These are phyloP conservation scores for Gaeumannomyces tritici DNA, from an alignment of 2,329 filamentous ascomycete genomes.

Conservation along the genomic window DNA sequence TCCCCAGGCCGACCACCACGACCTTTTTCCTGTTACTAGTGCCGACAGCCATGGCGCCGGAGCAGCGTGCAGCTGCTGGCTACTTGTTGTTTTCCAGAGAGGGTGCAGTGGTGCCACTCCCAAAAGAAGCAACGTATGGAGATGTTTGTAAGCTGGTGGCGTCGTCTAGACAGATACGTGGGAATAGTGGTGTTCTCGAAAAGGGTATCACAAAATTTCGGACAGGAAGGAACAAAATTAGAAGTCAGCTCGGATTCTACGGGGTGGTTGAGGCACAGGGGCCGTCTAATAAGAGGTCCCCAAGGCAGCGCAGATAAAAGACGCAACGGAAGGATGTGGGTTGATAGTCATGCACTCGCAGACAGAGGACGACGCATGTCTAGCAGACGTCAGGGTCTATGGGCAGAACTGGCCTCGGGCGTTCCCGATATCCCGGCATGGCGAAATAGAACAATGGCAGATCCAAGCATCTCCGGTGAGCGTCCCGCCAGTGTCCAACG, in stretches of 20 bases:
- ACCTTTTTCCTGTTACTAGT: conserved; percentile 49
- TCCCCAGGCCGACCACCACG: conserved; percentile 79
- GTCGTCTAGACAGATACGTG: not conserved
- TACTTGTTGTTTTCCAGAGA: not conserved
- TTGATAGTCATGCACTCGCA: not conserved
- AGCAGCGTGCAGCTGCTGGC: not conserved
- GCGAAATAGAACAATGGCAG: not conserved
- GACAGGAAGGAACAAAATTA: not conserved
- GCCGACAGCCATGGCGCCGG: conserved; percentile 23
- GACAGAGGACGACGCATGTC: not conserved
- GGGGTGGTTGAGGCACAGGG: not conserved
- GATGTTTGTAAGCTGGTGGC: not conserved
- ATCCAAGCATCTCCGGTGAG: not conserved
- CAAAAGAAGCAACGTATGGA: not conserved
- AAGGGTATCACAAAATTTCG: not conserved
- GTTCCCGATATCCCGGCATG: not conserved
- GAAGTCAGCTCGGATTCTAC: not conserved
- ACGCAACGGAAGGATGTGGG: not conserved
- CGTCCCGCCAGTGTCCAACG: not conserved
- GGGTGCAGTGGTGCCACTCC: not conserved
- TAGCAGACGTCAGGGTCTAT: not conserved
- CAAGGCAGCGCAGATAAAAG: not conserved
- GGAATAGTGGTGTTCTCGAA: not conserved
- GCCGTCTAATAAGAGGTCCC: not conserved
- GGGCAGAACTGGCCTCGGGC: not conserved